Conservation (phyloP, 257 asterid genomes). For the Henckelia pumila region DNA sequence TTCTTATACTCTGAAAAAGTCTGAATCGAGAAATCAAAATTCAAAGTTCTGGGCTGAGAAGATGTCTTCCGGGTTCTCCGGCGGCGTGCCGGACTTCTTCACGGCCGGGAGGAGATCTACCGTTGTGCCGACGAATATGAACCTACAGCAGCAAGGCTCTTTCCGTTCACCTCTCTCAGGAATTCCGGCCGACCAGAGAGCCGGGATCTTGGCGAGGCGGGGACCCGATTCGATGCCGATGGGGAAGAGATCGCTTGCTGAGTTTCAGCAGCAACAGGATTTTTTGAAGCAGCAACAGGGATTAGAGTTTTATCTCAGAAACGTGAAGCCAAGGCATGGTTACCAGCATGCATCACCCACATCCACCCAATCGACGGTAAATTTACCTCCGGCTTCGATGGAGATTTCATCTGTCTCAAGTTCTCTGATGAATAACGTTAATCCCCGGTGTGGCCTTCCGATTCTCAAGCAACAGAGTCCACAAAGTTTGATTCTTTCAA, state of each 20-base stretch:
- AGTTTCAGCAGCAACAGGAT: slow-evolving; percentile 53
- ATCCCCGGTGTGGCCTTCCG: slow-evolving; percentile 47
- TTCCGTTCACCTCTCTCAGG: slow-evolving; percentile 60
- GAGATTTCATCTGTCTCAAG: slow-evolving; percentile 29
- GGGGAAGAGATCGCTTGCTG: slow-evolving; percentile 65
- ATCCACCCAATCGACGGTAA: slow-evolving; percentile 51
- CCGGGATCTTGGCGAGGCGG: slow-evolving; percentile 44
- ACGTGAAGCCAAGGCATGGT: slow-evolving; percentile 58
- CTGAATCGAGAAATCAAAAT: background rate
- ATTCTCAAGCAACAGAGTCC: slow-evolving; percentile 46
- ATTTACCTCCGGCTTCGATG: slow-evolving; percentile 42
- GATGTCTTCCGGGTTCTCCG: slow-evolving; percentile 66
- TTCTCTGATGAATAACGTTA: slow-evolving; percentile 26
- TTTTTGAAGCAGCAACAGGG: slow-evolving; percentile 35
- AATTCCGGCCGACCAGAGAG: slow-evolving; percentile 39
- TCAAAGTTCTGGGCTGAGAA: background rate
- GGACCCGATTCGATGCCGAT: slow-evolving; percentile 42
- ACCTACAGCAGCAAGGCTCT: slow-evolving; percentile 36
- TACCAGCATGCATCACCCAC: slow-evolving; percentile 52
- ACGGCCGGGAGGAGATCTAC: slow-evolving; percentile 44
- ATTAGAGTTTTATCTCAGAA: slow-evolving; percentile 57
- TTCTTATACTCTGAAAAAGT: no score
- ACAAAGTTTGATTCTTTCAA: slow-evolving; percentile 22
- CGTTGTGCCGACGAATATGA: slow-evolving; percentile 26
- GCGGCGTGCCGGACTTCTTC: slow-evolving; percentile 53